Evolutionary conservation across 192 early-diverging fungal genomes (phyloP), one percentile per base, ranked within the genome.

Genomic region (Coemansia sp.): DNA sequence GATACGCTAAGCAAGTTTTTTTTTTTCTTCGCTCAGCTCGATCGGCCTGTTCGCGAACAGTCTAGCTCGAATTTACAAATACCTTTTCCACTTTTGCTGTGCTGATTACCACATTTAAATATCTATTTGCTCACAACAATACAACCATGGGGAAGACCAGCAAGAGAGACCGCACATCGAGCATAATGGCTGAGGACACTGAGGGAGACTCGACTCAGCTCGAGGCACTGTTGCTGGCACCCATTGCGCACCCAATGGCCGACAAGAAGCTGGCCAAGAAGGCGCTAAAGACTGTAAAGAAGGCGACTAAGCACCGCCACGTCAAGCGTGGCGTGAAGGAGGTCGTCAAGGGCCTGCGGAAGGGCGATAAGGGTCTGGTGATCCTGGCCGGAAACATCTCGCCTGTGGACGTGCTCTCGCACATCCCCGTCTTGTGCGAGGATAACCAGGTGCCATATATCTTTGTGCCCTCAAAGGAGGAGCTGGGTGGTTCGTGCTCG

Each of bases 251-350:
- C 46, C 81, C 81, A 3, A 64, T 83, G 54, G 76, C 76, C 9
- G 81, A 83, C 69, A 72, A 73, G 67, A 78, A 78, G 75, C 73
- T 83, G 66, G 54, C 73, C 16, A 83, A 83, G 66, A 83, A 83
- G 76, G 73, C 69, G 34, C 73, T 83, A 50, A 78, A 78, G 81
- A 68, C 73, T 1, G 76, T 75, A 42, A 83, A 83, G 76, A 83
- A 83, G 70, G 94, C 95, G 57, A 74, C 91, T 62, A 94, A 93
- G 84, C 88, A 89, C 51, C 94, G 95, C 81, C 88, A 91, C 44
- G 87, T 96, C 44, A 91, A 91, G 79, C 91, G 98, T 66, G 98
- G 98, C 59, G 94, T 98, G 21, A 98, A 98, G 87, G 98, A 99
- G 82, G 95, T 98, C 34, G 93, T 94, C 46, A 98, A 98, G 87